A percentile compares a stretch with the other conserved stretches of the same genome.
phyloP scores from a whole-genome alignment of 805 yeast species.

The Yarrowia porcina region DNA sequence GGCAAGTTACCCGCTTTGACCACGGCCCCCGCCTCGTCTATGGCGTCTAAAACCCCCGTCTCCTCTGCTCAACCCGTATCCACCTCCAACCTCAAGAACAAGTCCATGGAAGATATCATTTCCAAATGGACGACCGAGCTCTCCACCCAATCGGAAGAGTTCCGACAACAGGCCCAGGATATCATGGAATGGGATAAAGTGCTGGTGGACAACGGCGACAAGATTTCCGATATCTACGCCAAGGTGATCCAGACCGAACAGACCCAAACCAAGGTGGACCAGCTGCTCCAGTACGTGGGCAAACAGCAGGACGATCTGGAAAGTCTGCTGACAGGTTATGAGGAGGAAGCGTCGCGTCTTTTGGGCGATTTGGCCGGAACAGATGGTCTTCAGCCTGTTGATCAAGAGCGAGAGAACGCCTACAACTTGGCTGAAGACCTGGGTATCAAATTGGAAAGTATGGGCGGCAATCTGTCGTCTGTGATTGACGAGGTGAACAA shows the following conservation, averaged over 20 bases:
- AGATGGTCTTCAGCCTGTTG: constrained; percentile 47
- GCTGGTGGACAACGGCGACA: constrained; percentile 80
- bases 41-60: constrained; percentile 30
- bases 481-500: constrained; percentile 78
- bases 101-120: constrained; percentile 87
- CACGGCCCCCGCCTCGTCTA: constrained; percentile 3
- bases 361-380: constrained; percentile 31
- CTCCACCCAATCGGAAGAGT: constrained; percentile 66
- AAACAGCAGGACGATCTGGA: constrained; percentile 93
- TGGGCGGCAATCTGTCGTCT: constrained; percentile 73
- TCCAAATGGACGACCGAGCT: constrained; percentile 90
- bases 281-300: constrained; percentile 77
- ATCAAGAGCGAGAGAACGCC: constrained; percentile 84
- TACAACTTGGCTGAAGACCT: constrained; percentile 81
- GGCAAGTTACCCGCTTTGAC: constrained; percentile 7
- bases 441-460: constrained; percentile 72
- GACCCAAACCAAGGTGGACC: constrained; percentile 81
- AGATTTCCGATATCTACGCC: constrained; percentile 69
- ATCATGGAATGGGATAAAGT: constrained; percentile 83
- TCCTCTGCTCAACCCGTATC: constrained; percentile 53
- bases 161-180: constrained; percentile 68
- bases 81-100: constrained; percentile 66
- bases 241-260: constrained; percentile 82
- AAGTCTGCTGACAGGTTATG: constrained; percentile 74
- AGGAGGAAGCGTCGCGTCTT: constrained; percentile 49